phyloP scores from a whole-genome alignment of 148 eudicot species.

The Rhododendron williamsianum region DNA sequence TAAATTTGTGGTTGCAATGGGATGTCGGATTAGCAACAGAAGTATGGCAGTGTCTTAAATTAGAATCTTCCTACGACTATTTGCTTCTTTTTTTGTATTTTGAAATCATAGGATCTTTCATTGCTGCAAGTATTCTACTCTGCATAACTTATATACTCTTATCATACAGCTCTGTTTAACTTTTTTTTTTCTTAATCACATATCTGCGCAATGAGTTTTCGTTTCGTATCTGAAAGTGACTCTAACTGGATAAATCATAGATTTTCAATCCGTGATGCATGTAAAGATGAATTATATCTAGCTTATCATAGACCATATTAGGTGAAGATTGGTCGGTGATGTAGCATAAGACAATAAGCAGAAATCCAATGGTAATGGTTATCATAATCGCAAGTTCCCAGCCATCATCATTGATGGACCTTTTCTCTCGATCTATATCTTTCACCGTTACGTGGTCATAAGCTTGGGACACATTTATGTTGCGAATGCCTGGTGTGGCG shows the following conservation, averaged over 20 bases:
- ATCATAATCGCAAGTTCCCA: background rate
- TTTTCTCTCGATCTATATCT: background rate
- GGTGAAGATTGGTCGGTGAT: background rate
- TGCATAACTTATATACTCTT: background rate
- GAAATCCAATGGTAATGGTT: background rate
- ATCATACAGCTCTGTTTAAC: background rate
- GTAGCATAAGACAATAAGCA: background rate
- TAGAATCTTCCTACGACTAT: background rate
- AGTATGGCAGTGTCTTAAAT: conserved; percentile 1
- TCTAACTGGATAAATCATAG: background rate
- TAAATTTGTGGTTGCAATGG: background rate
- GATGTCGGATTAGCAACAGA: background rate
- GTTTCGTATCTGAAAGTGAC: background rate
- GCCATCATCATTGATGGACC: background rate
- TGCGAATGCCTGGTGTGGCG: background rate
- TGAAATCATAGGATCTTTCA: background rate
- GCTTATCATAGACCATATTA: background rate
- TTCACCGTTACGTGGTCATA: background rate
- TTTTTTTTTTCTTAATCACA: background rate
- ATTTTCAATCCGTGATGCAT: background rate
- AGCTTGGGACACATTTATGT: background rate
- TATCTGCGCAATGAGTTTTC: background rate
- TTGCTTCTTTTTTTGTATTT: background rate
- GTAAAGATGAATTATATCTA: background rate
- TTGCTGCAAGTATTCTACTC: background rate